A percentile compares a stretch with the other conserved stretches of the same genome.
These are phyloP conservation scores for Stevia rebaudiana DNA, from an alignment of 140 eudicot genomes.

Conservation along the genomic window DNA sequence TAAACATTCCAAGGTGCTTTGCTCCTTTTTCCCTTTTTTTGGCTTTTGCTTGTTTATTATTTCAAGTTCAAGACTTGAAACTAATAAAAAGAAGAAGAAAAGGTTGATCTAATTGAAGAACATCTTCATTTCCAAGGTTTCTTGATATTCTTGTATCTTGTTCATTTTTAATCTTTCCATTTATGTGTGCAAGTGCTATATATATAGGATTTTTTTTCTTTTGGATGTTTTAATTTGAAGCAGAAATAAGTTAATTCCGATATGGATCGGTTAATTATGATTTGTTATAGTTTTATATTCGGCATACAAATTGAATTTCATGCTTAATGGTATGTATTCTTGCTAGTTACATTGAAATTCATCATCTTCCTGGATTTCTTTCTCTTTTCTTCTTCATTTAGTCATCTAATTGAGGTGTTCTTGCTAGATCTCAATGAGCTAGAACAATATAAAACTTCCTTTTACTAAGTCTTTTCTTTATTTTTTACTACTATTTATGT, in stretches of 20 bases:
- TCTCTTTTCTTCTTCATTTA: not conserved
- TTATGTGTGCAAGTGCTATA: not conserved
- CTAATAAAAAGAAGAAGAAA: constrained; percentile 16
- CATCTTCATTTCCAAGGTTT: constrained; percentile 20
- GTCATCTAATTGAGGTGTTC: constrained; percentile 1
- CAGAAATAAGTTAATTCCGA: not conserved
- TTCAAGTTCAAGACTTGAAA: constrained; percentile 11
- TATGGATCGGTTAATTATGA: not conserved
- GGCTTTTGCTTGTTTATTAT: constrained; percentile 18
- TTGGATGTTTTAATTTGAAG: not conserved
- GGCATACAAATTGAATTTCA: not conserved
- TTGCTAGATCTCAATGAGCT: constrained; percentile 22
- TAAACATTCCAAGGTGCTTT: constrained; percentile 25
- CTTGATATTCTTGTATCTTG: not conserved
- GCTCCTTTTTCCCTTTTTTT: constrained; percentile 10
- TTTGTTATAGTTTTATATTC: not conserved
- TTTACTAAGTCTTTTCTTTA: not conserved
- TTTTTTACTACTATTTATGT: constrained; percentile 6
- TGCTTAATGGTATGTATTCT: not conserved
- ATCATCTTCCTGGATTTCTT: constrained; percentile 1
- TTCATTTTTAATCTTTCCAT: not conserved
- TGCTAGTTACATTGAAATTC: constrained; percentile 3
- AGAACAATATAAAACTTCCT: constrained; percentile 15
- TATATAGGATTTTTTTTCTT: not conserved
- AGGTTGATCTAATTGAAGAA: constrained; percentile 20